Evolutionary conservation across 1,284 basidiomycete species (phyloP).

Genomic region (Porogramme epimiltina): DNA sequence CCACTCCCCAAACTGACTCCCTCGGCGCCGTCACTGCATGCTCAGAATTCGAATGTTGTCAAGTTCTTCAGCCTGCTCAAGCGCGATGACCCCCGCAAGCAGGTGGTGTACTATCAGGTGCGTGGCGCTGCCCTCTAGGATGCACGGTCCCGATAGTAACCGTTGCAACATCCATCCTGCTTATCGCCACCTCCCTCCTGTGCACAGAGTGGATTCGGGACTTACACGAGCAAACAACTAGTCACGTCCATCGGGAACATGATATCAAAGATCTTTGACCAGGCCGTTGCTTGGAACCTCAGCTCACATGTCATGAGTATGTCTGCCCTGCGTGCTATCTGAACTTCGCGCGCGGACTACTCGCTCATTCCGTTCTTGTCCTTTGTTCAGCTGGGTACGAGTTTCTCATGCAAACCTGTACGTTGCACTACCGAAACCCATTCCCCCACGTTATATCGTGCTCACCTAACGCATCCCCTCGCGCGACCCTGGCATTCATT

Average conservation of each 20-base stretch:
- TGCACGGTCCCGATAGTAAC: slow-evolving; percentile 15
- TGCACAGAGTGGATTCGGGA: slow-evolving; percentile 51
- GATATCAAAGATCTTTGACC: slow-evolving; percentile 47
- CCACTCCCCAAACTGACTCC: neutral
- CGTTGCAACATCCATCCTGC: no score
- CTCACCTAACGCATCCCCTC: neutral
- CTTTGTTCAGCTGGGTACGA: slow-evolving; percentile 53
- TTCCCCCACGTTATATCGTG: neutral
- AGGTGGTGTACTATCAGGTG: slow-evolving; percentile 68
- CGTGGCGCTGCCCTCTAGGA: slow-evolving; percentile 11
- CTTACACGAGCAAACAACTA: slow-evolving; percentile 51
- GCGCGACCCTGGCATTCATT: neutral
- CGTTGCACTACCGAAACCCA: slow-evolving; percentile 16
- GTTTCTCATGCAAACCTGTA: slow-evolving; percentile 67
- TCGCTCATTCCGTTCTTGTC: neutral
- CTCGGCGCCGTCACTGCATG: neutral
- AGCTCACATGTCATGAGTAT: slow-evolving; percentile 56
- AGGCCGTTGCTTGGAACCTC: slow-evolving; percentile 54
- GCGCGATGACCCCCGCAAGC: slow-evolving; percentile 50
- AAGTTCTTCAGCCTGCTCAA: slow-evolving; percentile 57
- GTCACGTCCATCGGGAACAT: slow-evolving; percentile 41
- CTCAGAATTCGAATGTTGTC: slow-evolving; percentile 63
- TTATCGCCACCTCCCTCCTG: neutral
- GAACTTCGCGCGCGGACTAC: no score
- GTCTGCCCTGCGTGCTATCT: slow-evolving; percentile 11